phyloP scores from a whole-genome alignment of 345 rosid species.

The Turritis glabra region DNA sequence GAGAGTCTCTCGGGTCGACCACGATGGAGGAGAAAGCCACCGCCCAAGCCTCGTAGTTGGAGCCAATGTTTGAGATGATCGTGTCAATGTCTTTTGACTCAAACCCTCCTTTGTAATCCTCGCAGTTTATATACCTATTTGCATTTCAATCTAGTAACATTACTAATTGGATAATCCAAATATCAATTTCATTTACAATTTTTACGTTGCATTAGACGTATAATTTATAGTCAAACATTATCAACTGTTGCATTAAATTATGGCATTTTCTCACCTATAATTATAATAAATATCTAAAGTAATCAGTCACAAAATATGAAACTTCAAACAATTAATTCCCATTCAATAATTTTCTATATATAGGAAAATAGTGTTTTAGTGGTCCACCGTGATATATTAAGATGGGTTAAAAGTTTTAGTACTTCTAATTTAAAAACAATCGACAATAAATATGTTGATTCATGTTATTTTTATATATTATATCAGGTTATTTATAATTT shows the following conservation, averaged over 20 bases:
- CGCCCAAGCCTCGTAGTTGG: slow-evolving; percentile 57
- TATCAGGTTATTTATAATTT: background rate
- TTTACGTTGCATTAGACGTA: background rate
- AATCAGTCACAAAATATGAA: slow-evolving; percentile 7
- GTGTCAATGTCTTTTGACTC: slow-evolving; percentile 42
- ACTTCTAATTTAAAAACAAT: background rate
- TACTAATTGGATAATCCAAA: background rate
- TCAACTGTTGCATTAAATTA: slow-evolving; percentile 10
- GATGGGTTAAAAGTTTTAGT: background rate
- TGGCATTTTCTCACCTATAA: slow-evolving; percentile 18
- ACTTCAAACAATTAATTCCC: background rate
- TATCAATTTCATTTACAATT: background rate
- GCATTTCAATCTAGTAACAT: slow-evolving; percentile 15
- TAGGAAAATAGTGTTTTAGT: background rate
- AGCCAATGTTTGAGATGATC: slow-evolving; percentile 49
- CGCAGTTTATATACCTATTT: slow-evolving; percentile 56
- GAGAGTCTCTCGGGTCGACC: slow-evolving; percentile 49
- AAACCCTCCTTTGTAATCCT: slow-evolving; percentile 68
- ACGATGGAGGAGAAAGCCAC: slow-evolving; percentile 44
- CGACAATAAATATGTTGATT: background rate
- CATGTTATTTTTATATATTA: background rate
- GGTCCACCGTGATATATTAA: slow-evolving; percentile 18
- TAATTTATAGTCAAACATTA: background rate
- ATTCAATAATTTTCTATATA: background rate
- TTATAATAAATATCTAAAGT: background rate